A percentile compares a stretch with the other conserved stretches of the same genome.
phyloP scores from a whole-genome alignment of 495 filamentous ascomycete genomes.

The Aspergillus campestris region DNA sequence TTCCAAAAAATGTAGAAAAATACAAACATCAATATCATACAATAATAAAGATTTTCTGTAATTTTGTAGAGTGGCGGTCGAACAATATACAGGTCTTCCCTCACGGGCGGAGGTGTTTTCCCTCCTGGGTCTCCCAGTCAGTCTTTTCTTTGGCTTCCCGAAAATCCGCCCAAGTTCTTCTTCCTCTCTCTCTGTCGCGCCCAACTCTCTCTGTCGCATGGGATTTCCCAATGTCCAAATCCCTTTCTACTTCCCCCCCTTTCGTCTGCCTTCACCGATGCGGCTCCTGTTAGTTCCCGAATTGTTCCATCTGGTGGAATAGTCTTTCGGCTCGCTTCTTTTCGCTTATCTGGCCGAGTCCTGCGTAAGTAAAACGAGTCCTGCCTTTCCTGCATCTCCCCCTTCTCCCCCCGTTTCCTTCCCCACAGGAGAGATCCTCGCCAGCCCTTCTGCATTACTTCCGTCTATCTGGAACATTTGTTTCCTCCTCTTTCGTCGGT shows the following conservation, averaged over 20 bases:
- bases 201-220: conserved; percentile 12
- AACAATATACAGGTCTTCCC: too few relatives aligned
- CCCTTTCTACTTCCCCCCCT: background rate
- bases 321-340: conserved; percentile 22
- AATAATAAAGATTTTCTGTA: too few relatives aligned
- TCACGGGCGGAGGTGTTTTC: too few relatives aligned
- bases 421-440: background rate
- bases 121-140: background rate
- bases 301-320: conserved; percentile 20
- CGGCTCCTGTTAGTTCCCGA: conserved; percentile 14
- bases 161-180: conserved; percentile 10
- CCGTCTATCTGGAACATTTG: background rate
- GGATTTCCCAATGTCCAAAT: too few relatives aligned
- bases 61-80: too few relatives aligned
- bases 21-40: too few relatives aligned
- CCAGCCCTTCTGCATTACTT: background rate
- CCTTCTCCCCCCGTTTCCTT: conserved; percentile 9
- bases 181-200: conserved; percentile 10
- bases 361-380: too few relatives aligned
- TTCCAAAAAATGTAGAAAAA: too few relatives aligned
- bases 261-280: conserved; percentile 8
- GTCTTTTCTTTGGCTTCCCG: conserved; percentile 11
- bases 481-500: background rate
- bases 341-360: conserved; percentile 22
- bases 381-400: conserved; percentile 3